These are phyloP conservation scores for Pleurotus tuoliensis DNA, from an alignment of 768 basidiomycete genomes.

Conservation along the genomic window DNA sequence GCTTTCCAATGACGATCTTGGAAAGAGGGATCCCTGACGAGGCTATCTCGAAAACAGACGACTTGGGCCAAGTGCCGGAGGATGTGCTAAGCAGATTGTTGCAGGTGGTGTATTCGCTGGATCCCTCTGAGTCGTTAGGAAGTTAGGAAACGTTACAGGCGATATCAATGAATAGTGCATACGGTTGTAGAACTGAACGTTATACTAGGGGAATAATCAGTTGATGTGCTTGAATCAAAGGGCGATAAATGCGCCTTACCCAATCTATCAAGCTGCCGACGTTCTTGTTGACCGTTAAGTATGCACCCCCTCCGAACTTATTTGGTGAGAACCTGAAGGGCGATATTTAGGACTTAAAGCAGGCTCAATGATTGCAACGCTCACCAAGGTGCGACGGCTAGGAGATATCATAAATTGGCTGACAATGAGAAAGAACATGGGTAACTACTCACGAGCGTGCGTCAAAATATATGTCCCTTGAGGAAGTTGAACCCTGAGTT, in stretches of 20 bases:
- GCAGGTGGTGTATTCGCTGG: slow-evolving; percentile 42
- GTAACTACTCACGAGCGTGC: slow-evolving; percentile 28
- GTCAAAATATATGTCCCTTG: slow-evolving; percentile 29
- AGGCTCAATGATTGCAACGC: not conserved
- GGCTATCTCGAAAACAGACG: slow-evolving; percentile 40
- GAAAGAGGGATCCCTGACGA: slow-evolving; percentile 39
- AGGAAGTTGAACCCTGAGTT: slow-evolving; percentile 16
- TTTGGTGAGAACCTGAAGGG: slow-evolving; percentile 36
- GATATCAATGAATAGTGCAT: slow-evolving; percentile 13
- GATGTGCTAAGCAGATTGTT: slow-evolving; percentile 28
- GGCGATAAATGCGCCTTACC: slow-evolving; percentile 11
- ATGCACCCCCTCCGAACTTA: slow-evolving; percentile 46
- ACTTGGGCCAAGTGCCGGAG: slow-evolving; percentile 42
- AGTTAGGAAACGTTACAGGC: not conserved
- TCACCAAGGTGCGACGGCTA: slow-evolving; percentile 49
- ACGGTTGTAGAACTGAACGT: slow-evolving; percentile 49
- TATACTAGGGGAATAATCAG: slow-evolving; percentile 26
- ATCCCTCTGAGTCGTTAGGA: slow-evolving; percentile 28
- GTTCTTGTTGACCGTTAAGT: slow-evolving; percentile 46
- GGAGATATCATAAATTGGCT: not conserved
- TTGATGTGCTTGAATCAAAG: slow-evolving; percentile 14
- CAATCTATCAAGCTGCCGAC: slow-evolving; percentile 66
- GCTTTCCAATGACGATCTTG: slow-evolving; percentile 63
- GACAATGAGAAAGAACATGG: slow-evolving; percentile 7
- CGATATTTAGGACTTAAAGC: not conserved